A percentile compares a stretch with the other conserved stretches of the same genome.
Conservation (phyloP, 805 yeast genomes). For the Zygosaccharomyces kombuchaensis region DNA sequence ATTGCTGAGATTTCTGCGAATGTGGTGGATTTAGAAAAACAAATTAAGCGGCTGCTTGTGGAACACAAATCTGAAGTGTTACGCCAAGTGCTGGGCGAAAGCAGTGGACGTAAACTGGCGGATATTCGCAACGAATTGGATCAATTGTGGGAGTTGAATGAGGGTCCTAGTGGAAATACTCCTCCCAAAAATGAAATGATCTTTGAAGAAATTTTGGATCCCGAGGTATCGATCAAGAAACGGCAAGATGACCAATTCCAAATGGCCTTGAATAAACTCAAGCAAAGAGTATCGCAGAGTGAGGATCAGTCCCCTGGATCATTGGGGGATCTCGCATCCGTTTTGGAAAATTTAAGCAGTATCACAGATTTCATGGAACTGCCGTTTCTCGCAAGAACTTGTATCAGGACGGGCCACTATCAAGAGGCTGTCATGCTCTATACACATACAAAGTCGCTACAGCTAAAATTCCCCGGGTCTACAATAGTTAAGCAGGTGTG, state of each 20-base stretch:
- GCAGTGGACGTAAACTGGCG: constrained; percentile 12
- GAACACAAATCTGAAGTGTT: constrained; percentile 38
- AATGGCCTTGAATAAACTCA: constrained; percentile 24
- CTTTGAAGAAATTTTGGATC: constrained; percentile 20
- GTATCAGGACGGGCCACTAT: constrained; percentile 81
- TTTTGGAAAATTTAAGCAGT: constrained; percentile 61
- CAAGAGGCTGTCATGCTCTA: constrained; percentile 86
- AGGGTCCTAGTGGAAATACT: not conserved
- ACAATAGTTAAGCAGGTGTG: constrained; percentile 29
- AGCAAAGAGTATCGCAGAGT: constrained; percentile 16
- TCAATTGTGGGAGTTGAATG: constrained; percentile 32
- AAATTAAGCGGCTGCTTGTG: constrained; percentile 39
- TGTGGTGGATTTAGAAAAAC: constrained; percentile 45
- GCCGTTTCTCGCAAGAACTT: constrained; percentile 77
- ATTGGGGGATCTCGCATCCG: constrained; percentile 32
- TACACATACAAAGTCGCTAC: constrained; percentile 63
- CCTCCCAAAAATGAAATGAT: constrained; percentile 1
- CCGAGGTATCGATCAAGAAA: constrained; percentile 20
- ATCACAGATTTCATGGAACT: constrained; percentile 75
- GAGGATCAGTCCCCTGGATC: constrained; percentile 11
- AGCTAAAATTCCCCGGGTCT: constrained; percentile 57
- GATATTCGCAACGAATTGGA: constrained; percentile 23
- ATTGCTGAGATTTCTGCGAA: constrained; percentile 66
- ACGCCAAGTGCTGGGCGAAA: constrained; percentile 40
- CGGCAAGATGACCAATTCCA: constrained; percentile 32